Evolutionary conservation across 805 yeast genomes (phyloP).

Genomic region (Schizosaccharomyces octosporus): DNA sequence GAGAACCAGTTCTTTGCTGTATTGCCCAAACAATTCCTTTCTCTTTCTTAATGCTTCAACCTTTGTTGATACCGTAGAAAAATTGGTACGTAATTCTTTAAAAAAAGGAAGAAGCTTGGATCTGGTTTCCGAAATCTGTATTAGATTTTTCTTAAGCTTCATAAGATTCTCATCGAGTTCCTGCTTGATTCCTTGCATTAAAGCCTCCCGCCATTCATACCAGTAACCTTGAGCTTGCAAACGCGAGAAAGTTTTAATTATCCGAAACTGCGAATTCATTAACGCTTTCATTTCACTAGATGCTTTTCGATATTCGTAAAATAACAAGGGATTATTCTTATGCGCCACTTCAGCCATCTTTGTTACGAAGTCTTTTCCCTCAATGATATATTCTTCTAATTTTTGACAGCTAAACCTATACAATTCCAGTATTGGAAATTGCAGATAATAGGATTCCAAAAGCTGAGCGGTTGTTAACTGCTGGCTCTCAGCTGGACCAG

Average conservation of each 20-base stretch:
- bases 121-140: neutral
- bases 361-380: conserved; percentile 24
- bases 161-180: conserved; percentile 11
- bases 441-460: conserved; percentile 16
- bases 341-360: conserved; percentile 23
- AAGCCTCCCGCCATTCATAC: conserved; percentile 37
- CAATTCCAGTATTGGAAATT: conserved; percentile 23
- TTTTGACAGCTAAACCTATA: conserved; percentile 30
- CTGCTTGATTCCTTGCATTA: conserved; percentile 20
- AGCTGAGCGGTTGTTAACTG: conserved; percentile 15
- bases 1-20: neutral
- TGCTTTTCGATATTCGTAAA: conserved; percentile 24
- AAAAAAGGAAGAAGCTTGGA: neutral
- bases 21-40: neutral
- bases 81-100: neutral
- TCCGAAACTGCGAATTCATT: conserved; percentile 25
- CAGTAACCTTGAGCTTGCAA: conserved; percentile 30
- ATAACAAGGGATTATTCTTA: conserved; percentile 25
- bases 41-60: neutral
- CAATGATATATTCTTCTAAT: conserved; percentile 24
- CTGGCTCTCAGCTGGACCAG: conserved; percentile 1
- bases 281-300: conserved; percentile 17
- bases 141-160: neutral
- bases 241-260: conserved; percentile 27
- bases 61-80: too few species aligned